A percentile compares a stretch with the other conserved stretches of the same genome.
Conservation (phyloP, 192 early-diverging fungal species). For the Mortierella claussenii region DNA sequence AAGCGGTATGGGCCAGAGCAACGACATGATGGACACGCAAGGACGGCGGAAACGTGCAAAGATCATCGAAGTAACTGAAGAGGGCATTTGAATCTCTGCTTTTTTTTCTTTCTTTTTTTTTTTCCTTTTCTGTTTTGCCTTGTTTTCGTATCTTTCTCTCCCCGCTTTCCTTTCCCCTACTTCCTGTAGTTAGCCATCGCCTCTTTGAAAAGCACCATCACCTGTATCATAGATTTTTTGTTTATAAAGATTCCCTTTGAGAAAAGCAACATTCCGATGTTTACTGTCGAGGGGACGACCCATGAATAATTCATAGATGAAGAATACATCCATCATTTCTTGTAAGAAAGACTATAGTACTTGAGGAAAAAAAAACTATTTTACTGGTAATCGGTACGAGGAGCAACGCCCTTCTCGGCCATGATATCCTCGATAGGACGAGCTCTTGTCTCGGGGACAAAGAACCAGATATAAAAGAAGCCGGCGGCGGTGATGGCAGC, state of each 20-base stretch:
- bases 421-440: conserved; percentile 73
- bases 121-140: conserved; percentile 1
- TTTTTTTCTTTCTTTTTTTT: neutral
- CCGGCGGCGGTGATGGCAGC: conserved; percentile 70
- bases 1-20: conserved; percentile 3
- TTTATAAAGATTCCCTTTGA: too few species aligned
- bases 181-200: too few species aligned
- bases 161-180: too few species aligned
- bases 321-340: too few species aligned
- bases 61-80: conserved; percentile 31
- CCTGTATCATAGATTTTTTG: too few species aligned
- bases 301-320: too few species aligned
- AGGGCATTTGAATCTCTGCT: neutral
- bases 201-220: too few species aligned
- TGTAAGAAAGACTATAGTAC: too few species aligned
- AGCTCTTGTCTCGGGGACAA: conserved; percentile 88
- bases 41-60: conserved; percentile 26
- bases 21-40: conserved; percentile 27
- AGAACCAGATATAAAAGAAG: conserved; percentile 72
- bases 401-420: conserved; percentile 51
- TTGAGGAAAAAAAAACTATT: too few species aligned
- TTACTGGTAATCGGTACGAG: conserved; percentile 27
- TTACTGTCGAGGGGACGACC: too few species aligned
- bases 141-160: neutral
- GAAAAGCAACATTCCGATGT: too few species aligned